These are phyloP conservation scores for Grosmannia huntii DNA, from an alignment of 2,329 filamentous ascomycete species.

Conservation along the genomic window DNA sequence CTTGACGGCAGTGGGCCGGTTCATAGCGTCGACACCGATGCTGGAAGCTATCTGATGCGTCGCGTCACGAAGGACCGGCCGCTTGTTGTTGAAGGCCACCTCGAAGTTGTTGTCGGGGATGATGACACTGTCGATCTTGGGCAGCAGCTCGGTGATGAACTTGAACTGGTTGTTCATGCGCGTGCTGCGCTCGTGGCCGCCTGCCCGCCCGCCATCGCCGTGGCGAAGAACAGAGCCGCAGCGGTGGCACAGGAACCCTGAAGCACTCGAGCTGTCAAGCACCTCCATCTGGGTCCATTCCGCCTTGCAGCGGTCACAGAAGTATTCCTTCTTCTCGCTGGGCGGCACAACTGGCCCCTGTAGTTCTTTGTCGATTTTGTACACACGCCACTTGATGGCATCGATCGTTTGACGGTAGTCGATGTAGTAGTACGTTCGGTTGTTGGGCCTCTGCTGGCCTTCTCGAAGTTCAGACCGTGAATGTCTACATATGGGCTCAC, in stretches of 20 bases:
- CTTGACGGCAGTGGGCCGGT: constrained; percentile 54
- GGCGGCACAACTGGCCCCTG: constrained; percentile 71
- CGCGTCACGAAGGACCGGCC: constrained; percentile 53
- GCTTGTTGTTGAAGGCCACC: constrained; percentile 47
- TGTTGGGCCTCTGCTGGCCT: constrained; percentile 68
- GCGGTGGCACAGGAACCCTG: constrained; percentile 71
- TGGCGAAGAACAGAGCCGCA: constrained; percentile 55
- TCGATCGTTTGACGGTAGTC: constrained; percentile 91
- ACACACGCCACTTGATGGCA: constrained; percentile 88
- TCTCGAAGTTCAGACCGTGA: constrained; percentile 66
- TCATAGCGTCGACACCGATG: constrained; percentile 40
- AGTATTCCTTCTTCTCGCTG: constrained; percentile 82
- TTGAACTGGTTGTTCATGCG: constrained; percentile 68
- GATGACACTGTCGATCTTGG: constrained; percentile 60
- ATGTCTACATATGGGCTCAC: constrained; percentile 32
- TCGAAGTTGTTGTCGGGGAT: constrained; percentile 68
- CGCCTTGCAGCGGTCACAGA: constrained; percentile 66
- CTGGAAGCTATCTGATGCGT: constrained; percentile 52
- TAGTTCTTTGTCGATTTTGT: constrained; percentile 76
- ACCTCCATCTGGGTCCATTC: constrained; percentile 89
- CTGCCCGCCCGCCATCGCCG: constrained; percentile 53
- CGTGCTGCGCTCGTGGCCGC: constrained; percentile 60
- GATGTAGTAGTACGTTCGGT: constrained; percentile 92
- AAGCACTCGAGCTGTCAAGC: constrained; percentile 56
- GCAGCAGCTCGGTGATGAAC: constrained; percentile 64